Base-by-base conservation (phyloP, 345 rosid species). In the Cochlearia excelsa region DNA sequence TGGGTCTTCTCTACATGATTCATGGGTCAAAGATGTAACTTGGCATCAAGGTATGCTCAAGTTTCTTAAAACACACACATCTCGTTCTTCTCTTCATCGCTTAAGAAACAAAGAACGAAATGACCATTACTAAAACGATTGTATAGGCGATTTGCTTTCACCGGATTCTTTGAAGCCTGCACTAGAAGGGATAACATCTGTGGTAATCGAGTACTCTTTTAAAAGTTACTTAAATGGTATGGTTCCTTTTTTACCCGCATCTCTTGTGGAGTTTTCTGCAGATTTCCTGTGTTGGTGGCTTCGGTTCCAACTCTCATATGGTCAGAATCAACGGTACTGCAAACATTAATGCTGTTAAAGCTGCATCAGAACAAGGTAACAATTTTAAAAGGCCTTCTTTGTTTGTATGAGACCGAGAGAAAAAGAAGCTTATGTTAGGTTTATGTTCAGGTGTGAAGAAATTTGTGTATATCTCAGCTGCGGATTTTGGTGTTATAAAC, bases 251-350 rank as follows among this genome's bases (percentile, higher is more conserved):
- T 54, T 3, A 51, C 1, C 4, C n/a, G 0, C 27, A 45, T 26
- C 31, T 64, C 46, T 51, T 11, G 3, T 54, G 9, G 27, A 61
- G 53, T 31, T 30, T 26, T 59, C 35, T 70, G 51, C 53, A 83
- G 84, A 77, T 78, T n/a, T 79, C 89, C 41, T 81, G 86, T 27
- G 81, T 84, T 60, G 86, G 89, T 69, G 81, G 81, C 35, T 84
- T 81, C 61, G 86, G 85, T 54, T 79, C 84, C 41, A 72, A 81
- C 60, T 57, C 82, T 45, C 65, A 77, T 9, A 79, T 81, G 84
- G 74, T 69, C 50, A 76, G 37, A 57, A 84, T 84, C 7, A 79
- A 83, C 61, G 89, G 89, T 51, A 71, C 74, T 62, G 82, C 89
- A 51, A 83, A 81, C 71, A 79, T 83, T 5, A 77, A 75, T 61